Percentiles rank a stretch among this genome's conserved stretches.
Evolutionary conservation across 495 filamentous ascomycete species (phyloP).

Genomic region (Symbiotaphrina buchneri): DNA sequence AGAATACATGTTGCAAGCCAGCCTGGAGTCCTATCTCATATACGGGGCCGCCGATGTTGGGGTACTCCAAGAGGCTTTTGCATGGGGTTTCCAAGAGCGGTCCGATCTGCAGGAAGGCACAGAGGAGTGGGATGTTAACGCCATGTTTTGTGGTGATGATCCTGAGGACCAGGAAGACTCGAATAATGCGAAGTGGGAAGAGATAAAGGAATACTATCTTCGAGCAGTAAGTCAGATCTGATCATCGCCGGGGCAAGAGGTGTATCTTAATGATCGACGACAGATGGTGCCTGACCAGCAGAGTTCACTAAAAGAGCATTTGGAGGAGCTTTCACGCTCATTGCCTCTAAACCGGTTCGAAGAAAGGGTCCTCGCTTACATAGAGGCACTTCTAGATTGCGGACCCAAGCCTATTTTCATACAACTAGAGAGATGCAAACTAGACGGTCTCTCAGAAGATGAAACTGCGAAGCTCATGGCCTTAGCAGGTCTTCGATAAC

Average conservation of each 20-base stretch:
- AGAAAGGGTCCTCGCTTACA: slow-evolving; percentile 9
- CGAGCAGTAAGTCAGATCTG: not conserved
- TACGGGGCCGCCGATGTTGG: slow-evolving; percentile 9
- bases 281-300: not conserved
- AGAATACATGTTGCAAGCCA: slow-evolving; percentile 26
- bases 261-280: not conserved
- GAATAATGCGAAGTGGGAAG: not conserved
- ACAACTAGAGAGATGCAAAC: slow-evolving; percentile 21
- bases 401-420: slow-evolving; percentile 18
- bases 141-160: slow-evolving; percentile 1
- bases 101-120: not conserved
- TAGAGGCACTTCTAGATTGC: slow-evolving; percentile 14
- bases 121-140: slow-evolving; percentile 1
- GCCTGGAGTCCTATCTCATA: slow-evolving; percentile 21
- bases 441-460: slow-evolving; percentile 14
- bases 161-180: not conserved
- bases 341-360: slow-evolving; percentile 8
- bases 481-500: not conserved
- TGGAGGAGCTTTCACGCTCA: not conserved
- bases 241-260: not conserved
- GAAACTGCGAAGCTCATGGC: slow-evolving; percentile 14
- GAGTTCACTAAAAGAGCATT: not conserved
- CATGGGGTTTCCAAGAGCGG: slow-evolving; percentile 9
- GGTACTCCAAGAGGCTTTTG: slow-evolving; percentile 9
- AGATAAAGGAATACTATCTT: not conserved